These are phyloP conservation scores for Penicillium sp. DNA, from an alignment of 2,329 filamentous ascomycete species.

Conservation along the genomic window DNA sequence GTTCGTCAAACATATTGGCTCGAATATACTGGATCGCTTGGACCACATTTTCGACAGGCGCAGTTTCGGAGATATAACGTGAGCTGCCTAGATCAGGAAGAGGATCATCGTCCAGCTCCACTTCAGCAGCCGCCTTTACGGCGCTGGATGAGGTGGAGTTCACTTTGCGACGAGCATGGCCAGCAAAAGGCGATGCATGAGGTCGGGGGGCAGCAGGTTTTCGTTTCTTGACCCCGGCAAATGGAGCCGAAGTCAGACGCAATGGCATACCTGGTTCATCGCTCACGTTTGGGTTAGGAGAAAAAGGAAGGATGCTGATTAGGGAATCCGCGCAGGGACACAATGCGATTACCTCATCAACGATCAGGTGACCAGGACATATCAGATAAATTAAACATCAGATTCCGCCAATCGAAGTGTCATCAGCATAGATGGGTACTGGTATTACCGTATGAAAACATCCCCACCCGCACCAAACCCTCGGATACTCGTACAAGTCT, in stretches of 20 bases:
- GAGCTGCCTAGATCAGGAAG: slow-evolving; percentile 54
- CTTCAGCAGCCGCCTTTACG: slow-evolving; percentile 24
- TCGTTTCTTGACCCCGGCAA: slow-evolving; percentile 46
- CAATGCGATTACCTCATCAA: slow-evolving; percentile 12
- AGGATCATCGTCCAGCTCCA: slow-evolving; percentile 37
- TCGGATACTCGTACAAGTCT: slow-evolving; percentile 1
- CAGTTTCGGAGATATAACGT: slow-evolving; percentile 48
- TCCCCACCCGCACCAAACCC: background rate
- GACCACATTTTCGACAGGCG: slow-evolving; percentile 49
- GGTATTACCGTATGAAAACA: slow-evolving; percentile 12
- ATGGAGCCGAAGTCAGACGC: slow-evolving; percentile 48
- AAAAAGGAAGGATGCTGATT: background rate
- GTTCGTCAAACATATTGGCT: slow-evolving; percentile 53
- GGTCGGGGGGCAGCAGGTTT: slow-evolving; percentile 27
- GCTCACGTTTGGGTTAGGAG: background rate
- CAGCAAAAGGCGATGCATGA: slow-evolving; percentile 42
- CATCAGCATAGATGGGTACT: slow-evolving; percentile 11
- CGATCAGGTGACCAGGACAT: slow-evolving; percentile 13
- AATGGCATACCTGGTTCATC: slow-evolving; percentile 42
- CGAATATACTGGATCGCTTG: slow-evolving; percentile 55
- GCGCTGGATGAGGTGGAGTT: slow-evolving; percentile 23
- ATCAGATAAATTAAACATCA: background rate
- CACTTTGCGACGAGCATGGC: slow-evolving; percentile 42
- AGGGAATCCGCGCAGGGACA: background rate
- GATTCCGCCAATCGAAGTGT: slow-evolving; percentile 1